Evolutionary conservation across 75 land plant species (phyloP).

Genomic region (Pinus taeda): DNA sequence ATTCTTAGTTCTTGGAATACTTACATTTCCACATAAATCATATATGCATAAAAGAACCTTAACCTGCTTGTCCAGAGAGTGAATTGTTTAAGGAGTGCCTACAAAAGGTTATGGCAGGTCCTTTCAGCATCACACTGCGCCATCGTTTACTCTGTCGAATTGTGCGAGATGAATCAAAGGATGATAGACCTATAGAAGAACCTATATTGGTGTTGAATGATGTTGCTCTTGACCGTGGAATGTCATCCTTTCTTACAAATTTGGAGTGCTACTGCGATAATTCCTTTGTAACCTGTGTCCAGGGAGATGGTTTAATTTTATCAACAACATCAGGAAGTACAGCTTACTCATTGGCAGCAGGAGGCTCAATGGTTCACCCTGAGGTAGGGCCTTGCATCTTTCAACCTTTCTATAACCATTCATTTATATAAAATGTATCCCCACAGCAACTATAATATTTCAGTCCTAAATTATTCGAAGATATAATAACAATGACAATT

Average conservation of each 20-base stretch:
- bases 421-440: background rate
- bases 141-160: constrained; percentile 81
- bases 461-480: background rate
- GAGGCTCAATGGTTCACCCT: constrained; percentile 99
- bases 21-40: background rate
- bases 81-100: constrained; percentile 69
- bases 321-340: constrained; percentile 99
- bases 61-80: constrained; percentile 45
- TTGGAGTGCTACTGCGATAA: constrained; percentile 91
- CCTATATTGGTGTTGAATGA: constrained; percentile 86
- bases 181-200: constrained; percentile 53
- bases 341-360: constrained; percentile 95
- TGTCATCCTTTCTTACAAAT: constrained; percentile 81
- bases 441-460: background rate
- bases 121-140: constrained; percentile 80
- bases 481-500: background rate
- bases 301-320: constrained; percentile 95
- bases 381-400: constrained; percentile 57
- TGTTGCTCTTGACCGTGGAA: constrained; percentile 92
- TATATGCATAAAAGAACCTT: background rate
- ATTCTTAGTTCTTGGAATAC: background rate
- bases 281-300: constrained; percentile 83
- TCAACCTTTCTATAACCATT: background rate
- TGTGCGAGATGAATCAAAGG: constrained; percentile 56
- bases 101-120: constrained; percentile 66